Evolutionary conservation across 805 yeast species (phyloP).

Genomic region (Yarrowia hollandica): DNA sequence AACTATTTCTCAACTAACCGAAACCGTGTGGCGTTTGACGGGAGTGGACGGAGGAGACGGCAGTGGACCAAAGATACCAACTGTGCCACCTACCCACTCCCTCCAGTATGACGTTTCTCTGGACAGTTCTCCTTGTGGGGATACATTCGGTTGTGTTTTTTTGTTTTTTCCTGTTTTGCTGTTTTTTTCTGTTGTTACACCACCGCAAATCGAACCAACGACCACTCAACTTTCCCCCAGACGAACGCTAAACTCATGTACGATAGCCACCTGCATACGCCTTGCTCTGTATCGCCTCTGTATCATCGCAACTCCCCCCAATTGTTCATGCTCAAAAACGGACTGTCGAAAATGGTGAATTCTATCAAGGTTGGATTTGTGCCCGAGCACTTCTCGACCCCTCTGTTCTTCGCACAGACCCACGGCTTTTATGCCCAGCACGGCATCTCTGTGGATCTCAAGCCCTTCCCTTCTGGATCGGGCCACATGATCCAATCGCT

Average conservation of each 20-base stretch:
- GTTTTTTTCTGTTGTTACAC: no score
- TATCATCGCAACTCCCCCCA: background rate
- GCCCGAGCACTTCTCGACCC: conserved; percentile 92
- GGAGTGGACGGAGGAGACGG: no score
- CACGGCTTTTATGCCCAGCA: conserved; percentile 55
- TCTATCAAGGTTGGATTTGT: conserved; percentile 63
- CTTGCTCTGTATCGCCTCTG: no score
- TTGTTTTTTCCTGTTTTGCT: no score
- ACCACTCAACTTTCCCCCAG: background rate
- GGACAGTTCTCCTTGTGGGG: no score
- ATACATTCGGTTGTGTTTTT: no score
- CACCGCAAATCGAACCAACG: background rate
- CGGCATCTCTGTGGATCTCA: conserved; percentile 56
- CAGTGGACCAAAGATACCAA: no score
- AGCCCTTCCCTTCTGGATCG: conserved; percentile 81
- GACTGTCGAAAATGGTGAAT: conserved; percentile 2
- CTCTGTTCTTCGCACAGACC: conserved; percentile 67
- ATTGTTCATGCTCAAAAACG: conserved; percentile 5
- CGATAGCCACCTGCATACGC: background rate
- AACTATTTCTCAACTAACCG: no score
- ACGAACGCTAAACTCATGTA: background rate
- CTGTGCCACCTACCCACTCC: no score
- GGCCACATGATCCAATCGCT: conserved; percentile 81
- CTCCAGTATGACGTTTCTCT: no score
- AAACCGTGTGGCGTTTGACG: no score